Conservation (phyloP, 2,329 filamentous ascomycete genomes). For the Ophiostoma ulmi region DNA sequence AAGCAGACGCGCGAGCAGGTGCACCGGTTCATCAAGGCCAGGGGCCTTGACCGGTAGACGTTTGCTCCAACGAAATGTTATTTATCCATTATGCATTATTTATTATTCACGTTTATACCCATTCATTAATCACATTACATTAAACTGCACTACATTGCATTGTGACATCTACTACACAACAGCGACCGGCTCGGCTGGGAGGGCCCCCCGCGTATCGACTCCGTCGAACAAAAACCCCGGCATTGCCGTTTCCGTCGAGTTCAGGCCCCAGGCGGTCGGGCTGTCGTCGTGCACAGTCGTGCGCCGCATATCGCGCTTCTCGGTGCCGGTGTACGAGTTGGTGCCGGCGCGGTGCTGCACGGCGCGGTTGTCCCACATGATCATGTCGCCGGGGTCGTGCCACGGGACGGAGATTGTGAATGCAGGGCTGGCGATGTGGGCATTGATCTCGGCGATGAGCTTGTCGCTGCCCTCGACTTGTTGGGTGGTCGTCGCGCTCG, state of each 20-base stretch:
- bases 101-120: not conserved
- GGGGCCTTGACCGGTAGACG: conserved; percentile 48
- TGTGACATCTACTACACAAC: too few relatives aligned
- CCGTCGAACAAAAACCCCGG: not conserved
- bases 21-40: conserved; percentile 55
- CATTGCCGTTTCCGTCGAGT: conserved; percentile 25
- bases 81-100: too few relatives aligned
- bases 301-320: conserved; percentile 49
- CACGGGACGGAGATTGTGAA: conserved; percentile 42
- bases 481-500: not conserved
- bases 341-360: conserved; percentile 50
- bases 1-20: conserved; percentile 55
- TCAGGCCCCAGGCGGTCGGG: conserved; percentile 38
- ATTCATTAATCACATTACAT: not conserved
- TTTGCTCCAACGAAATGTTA: not conserved
- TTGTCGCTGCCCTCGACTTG: not conserved
- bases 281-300: conserved; percentile 50
- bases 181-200: too few relatives aligned
- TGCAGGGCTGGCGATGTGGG: not conserved
- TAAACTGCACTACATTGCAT: not conserved
- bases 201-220: not conserved
- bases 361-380: conserved; percentile 56
- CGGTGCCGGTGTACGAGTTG: conserved; percentile 46
- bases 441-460: not conserved
- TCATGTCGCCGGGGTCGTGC: conserved; percentile 45